Evolutionary conservation across 495 filamentous ascomycete genomes (phyloP), one percentile per base, ranked within the genome.

Genomic region (Xylaria cubensis): DNA sequence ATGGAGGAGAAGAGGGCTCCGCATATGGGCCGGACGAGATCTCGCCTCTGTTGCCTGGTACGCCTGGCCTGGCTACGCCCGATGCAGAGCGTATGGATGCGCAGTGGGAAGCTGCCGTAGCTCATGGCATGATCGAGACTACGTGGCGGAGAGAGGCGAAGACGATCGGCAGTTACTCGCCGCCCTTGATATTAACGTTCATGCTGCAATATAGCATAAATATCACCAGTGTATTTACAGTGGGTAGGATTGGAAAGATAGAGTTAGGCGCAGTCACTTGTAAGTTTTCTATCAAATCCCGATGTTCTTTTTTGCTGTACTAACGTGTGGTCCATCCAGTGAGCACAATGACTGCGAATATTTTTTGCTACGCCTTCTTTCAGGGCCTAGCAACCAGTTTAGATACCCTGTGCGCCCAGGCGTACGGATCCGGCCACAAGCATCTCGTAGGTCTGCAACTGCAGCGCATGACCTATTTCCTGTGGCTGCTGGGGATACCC

Each of bases 131-230:
- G 70, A 92, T 97, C 72, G 89, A 92, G 63, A 97, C 94, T 3
- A 94, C 93, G 0, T 97, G 93, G 92, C 89, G 90, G 74, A 88
- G 93, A 70, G 94, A 97, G 83, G 87, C 90, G 1, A 89, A 91
- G 79, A 91, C 92, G 0, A 79, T 87, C 42, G 76, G 77, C 2
- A 84, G 82, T 74, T 91, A 90, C 74, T 85, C 89, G 0, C 81
- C 80, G 4, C 86, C 90, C 0, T 79, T 94, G 12, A 88, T 92
- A 63, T 72, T 92, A n/a, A 92, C 92, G 0, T 93, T 93, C 75
- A 48, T 92, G 13, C 82, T 94, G 17, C 92, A 94, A 79, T 93
- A 93, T 80, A 90, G 88, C 64, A 84, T 94, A 53, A 92, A 90
- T 6, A 84, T 92, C 66, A 87, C 91, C 2, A 88, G 85, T 75